These are phyloP conservation scores for Phytopythium boreale DNA, from an alignment of 352 stramenopile genomes.

Conservation along the genomic window DNA sequence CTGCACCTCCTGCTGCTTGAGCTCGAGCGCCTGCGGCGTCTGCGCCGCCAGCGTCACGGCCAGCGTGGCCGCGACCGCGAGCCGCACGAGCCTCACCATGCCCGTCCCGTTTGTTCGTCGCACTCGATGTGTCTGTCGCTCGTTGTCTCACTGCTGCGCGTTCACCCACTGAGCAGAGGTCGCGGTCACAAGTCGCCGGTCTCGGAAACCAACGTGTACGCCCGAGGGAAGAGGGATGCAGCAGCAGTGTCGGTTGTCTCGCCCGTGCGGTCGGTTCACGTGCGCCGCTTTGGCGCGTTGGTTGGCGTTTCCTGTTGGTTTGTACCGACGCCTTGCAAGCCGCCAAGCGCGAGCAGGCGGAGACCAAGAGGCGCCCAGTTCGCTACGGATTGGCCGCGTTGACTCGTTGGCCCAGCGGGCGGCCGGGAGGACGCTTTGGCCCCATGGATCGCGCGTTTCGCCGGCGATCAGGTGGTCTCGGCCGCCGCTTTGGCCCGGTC, in stretches of 20 bases:
- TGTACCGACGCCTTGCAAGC: not conserved
- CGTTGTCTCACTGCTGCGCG: not conserved
- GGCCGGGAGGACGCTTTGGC: not conserved
- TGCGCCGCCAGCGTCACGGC: not conserved
- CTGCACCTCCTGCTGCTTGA: not conserved
- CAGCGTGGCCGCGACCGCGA: conserved; percentile 1
- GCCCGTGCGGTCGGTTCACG: not conserved
- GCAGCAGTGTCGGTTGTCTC: not conserved
- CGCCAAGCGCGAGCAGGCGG: not conserved
- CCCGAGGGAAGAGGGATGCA: too few species aligned
- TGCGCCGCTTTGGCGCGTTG: not conserved
- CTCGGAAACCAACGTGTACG: too few species aligned
- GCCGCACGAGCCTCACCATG: not conserved
- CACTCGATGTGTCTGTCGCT: not conserved
- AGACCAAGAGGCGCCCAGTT: not conserved
- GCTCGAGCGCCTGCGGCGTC: not conserved
- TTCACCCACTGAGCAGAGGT: not conserved
- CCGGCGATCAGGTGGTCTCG: too few species aligned
- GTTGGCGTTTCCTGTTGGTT: not conserved
- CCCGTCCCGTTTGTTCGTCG: not conserved
- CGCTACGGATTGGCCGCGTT: not conserved
- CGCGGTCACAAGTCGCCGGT: too few species aligned
- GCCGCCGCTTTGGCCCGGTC: not conserved
- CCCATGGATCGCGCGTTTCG: not conserved
- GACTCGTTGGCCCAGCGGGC: not conserved